Conservation (phyloP, 2,329 filamentous ascomycete genomes). For the Hymenoscyphus fraxineus region DNA sequence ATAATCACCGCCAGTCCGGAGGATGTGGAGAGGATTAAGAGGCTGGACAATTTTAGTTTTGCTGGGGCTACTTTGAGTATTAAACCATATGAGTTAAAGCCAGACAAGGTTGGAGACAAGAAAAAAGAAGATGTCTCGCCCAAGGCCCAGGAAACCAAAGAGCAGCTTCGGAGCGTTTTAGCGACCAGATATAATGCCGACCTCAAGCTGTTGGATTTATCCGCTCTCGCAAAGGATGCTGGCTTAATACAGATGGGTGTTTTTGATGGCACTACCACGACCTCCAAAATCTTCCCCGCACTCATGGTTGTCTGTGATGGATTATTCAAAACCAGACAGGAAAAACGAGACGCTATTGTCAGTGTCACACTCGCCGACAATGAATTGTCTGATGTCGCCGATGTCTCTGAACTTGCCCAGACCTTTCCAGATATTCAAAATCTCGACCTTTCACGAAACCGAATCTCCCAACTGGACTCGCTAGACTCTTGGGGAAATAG, state of each 20-base stretch:
- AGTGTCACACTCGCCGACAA: constrained; percentile 83
- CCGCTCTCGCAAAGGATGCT: constrained; percentile 68
- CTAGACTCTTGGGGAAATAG: constrained; percentile 75
- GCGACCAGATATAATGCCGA: constrained; percentile 67
- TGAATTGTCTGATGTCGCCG: constrained; percentile 65
- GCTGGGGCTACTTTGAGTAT: constrained; percentile 58
- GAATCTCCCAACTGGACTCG: constrained; percentile 63
- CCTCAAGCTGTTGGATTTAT: constrained; percentile 77
- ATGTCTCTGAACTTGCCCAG: constrained; percentile 70
- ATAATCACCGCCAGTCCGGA: constrained; percentile 63
- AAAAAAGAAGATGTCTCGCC: constrained; percentile 45
- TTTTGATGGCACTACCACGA: constrained; percentile 59
- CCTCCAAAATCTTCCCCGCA: constrained; percentile 81
- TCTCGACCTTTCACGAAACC: constrained; percentile 83
- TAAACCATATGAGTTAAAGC: constrained; percentile 40
- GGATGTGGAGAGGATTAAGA: constrained; percentile 60
- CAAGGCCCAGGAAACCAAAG: constrained; percentile 58
- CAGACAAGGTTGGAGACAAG: constrained; percentile 32
- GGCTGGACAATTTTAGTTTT: constrained; percentile 66
- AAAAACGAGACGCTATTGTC: constrained; percentile 73
- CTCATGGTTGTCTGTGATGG: constrained; percentile 82
- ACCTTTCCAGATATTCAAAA: constrained; percentile 85
- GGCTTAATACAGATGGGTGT: constrained; percentile 67
- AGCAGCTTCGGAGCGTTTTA: constrained; percentile 68
- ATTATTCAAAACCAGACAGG: constrained; percentile 66